phyloP scores from a whole-genome alignment of 2,329 filamentous ascomycete species.

The Ophiocordyceps camponoti-saundersi region DNA sequence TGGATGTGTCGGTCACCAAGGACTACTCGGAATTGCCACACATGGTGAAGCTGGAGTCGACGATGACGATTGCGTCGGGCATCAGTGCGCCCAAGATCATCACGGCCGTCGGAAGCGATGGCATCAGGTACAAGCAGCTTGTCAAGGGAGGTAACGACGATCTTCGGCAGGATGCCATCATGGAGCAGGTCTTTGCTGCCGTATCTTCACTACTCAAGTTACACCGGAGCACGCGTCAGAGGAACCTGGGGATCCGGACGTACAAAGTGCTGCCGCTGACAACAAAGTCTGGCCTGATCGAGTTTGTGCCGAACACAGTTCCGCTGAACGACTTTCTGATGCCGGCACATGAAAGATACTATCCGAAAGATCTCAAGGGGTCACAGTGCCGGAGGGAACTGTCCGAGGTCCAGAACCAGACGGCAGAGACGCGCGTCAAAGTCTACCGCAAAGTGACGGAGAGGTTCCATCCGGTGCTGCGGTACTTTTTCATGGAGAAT shows the following conservation, averaged over 20 bases:
- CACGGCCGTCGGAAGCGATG: constrained; percentile 63
- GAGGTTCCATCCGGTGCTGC: constrained; percentile 81
- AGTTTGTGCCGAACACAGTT: constrained; percentile 89
- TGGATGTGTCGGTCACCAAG: constrained; percentile 54
- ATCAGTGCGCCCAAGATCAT: constrained; percentile 90
- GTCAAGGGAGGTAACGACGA: constrained; percentile 95
- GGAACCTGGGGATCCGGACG: constrained; percentile 77
- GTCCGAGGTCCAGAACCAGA: constrained; percentile 49
- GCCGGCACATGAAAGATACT: constrained; percentile 75
- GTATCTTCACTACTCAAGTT: constrained; percentile 79
- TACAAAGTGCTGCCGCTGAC: constrained; percentile 94
- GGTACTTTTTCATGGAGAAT: constrained; percentile 92
- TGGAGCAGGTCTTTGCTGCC: constrained; percentile 98
- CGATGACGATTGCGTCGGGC: constrained; percentile 74
- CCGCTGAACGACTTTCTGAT: constrained; percentile 84
- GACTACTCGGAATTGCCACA: constrained; percentile 64
- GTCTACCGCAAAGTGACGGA: constrained; percentile 66
- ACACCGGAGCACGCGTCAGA: constrained; percentile 73
- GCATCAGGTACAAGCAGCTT: constrained; percentile 68
- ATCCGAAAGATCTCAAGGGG: constrained; percentile 67
- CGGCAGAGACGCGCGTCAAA: constrained; percentile 52
- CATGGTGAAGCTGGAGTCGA: constrained; percentile 54
- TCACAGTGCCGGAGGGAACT: constrained; percentile 68
- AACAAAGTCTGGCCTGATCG: constrained; percentile 74
- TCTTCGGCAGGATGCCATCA: constrained; percentile 89